Evolutionary conservation across 2,329 filamentous ascomycete genomes (phyloP).

Genomic region (Madurella fahalii): DNA sequence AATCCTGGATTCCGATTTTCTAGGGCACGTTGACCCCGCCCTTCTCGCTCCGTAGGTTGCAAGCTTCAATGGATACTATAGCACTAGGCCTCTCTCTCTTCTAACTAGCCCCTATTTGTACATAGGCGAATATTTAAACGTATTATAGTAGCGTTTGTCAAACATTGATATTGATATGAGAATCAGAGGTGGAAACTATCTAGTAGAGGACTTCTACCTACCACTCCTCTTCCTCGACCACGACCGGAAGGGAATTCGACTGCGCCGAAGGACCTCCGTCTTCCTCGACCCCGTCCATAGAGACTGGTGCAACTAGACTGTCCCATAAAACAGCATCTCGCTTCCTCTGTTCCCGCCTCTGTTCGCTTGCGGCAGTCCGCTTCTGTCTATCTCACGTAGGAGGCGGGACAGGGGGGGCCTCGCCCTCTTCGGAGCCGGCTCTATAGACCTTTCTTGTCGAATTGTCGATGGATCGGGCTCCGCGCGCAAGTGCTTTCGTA

Average conservation of each 20-base stretch:
- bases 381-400: slow-evolving; percentile 8
- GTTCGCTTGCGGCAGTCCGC: slow-evolving; percentile 1
- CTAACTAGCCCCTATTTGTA: too few relatives aligned
- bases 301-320: background rate
- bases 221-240: slow-evolving; percentile 3
- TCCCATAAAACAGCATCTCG: slow-evolving; percentile 9
- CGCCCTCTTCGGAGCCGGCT: slow-evolving; percentile 7
- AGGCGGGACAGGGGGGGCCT: slow-evolving; percentile 4
- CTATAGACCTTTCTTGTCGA: slow-evolving; percentile 4
- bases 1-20: slow-evolving; percentile 6
- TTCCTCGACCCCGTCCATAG: slow-evolving; percentile 5
- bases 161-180: slow-evolving; percentile 2
- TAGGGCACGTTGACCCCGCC: slow-evolving; percentile 11
- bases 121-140: too few relatives aligned
- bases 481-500: slow-evolving; percentile 5
- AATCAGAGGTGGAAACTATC: slow-evolving; percentile 3
- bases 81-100: too few relatives aligned
- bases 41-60: slow-evolving; percentile 10
- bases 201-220: slow-evolving; percentile 6
- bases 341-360: slow-evolving; percentile 9
- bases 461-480: slow-evolving; percentile 4
- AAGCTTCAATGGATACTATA: too few relatives aligned
- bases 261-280: slow-evolving; percentile 1
- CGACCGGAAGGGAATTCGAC: slow-evolving; percentile 6
- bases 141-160: too few relatives aligned